Conservation (phyloP, 2,329 filamentous ascomycete genomes). For the Exophiala oligosperma region DNA sequence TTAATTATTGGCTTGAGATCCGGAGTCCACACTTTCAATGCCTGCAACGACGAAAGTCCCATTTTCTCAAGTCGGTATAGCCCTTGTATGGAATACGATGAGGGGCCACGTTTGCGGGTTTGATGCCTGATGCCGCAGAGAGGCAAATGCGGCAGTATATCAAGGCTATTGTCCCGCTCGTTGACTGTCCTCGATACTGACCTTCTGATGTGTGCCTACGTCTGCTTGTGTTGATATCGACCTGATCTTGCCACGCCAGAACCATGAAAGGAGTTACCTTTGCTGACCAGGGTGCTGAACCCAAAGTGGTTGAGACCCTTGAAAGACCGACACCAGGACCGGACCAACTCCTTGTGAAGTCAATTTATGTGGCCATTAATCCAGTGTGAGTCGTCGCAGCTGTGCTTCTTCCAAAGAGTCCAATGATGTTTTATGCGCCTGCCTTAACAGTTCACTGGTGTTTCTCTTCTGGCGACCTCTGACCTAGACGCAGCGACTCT, state of each 20-base stretch:
- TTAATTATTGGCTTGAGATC: background rate
- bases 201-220: no score
- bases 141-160: no score
- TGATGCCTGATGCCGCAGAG: background rate
- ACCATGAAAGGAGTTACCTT: constrained; percentile 26
- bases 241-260: background rate
- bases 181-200: no score
- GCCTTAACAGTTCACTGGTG: background rate
- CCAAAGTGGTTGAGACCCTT: constrained; percentile 26
- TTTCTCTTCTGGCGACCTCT: background rate
- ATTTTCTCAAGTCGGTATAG: background rate
- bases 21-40: background rate
- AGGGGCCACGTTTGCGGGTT: background rate
- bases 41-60: background rate
- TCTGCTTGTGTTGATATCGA: no score
- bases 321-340: constrained; percentile 29
- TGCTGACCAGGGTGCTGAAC: constrained; percentile 18
- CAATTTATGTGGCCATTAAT: constrained; percentile 35
- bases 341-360: constrained; percentile 36
- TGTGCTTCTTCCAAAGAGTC: no score
- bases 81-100: background rate
- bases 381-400: constrained; percentile 30
- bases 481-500: constrained; percentile 27
- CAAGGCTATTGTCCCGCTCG: no score
- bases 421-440: no score